phyloP scores from a whole-genome alignment of 2,329 filamentous ascomycete genomes.

The Chaetomiaceae sp. region DNA sequence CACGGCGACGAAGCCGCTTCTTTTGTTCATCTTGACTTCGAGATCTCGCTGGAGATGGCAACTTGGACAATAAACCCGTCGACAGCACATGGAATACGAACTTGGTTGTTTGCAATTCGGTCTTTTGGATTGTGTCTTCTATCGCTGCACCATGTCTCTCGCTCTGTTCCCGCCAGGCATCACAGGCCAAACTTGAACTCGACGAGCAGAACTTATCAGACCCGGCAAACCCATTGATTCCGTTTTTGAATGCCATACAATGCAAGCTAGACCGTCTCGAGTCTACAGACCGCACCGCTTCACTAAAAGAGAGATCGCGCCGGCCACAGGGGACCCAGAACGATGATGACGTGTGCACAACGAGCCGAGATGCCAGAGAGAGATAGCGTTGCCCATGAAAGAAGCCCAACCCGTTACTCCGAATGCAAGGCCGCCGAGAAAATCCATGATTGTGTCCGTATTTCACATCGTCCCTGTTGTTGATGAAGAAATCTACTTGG shows the following conservation, averaged over 20 bases:
- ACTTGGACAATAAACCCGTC: no score
- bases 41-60: no score
- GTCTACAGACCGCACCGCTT: slow-evolving; percentile 22
- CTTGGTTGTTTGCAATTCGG: background rate
- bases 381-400: slow-evolving; percentile 31
- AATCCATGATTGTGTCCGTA: slow-evolving; percentile 38
- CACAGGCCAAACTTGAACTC: background rate
- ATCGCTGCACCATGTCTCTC: no score
- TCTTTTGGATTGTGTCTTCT: no score
- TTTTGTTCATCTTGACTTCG: no score
- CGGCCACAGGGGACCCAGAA: slow-evolving; percentile 10
- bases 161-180: background rate
- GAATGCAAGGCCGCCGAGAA: slow-evolving; percentile 45
- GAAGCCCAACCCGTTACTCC: slow-evolving; percentile 57
- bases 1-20: slow-evolving; percentile 16
- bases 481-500: slow-evolving; percentile 36
- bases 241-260: slow-evolving; percentile 53
- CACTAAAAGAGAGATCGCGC: slow-evolving; percentile 10
- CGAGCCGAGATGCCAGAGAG: slow-evolving; percentile 24
- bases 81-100: background rate
- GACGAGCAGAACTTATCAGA: slow-evolving; percentile 12
- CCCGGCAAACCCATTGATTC: slow-evolving; percentile 42
- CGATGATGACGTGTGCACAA: slow-evolving; percentile 20
- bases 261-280: slow-evolving; percentile 37
- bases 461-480: slow-evolving; percentile 45